Evolutionary conservation across 805 yeast genomes (phyloP), one percentile per base, ranked within the genome.

Genomic region (Wickerhamomyces rabaulensis): DNA sequence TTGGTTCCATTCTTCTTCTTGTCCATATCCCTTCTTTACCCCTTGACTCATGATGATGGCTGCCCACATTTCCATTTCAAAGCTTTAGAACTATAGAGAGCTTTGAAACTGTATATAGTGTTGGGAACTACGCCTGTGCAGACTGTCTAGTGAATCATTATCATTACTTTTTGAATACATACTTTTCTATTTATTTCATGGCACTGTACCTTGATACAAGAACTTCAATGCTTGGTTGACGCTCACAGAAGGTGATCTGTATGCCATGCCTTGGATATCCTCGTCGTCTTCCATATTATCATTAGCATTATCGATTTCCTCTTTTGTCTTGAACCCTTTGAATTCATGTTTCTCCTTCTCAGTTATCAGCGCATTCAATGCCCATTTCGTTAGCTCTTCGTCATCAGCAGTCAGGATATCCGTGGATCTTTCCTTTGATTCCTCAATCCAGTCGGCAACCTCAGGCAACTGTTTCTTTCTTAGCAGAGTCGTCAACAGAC

Each of bases 401-500:
- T 79, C 84, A n/a, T 65, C 69, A 21, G 66, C 50, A n/a, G 51
- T 22, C 6, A 52, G 38, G 1, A 52, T 47, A 23, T 51, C 55
- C 1, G 47, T 47, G 13, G 64, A 54, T 13, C 58, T 52, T 37
- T 65, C 67, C 38, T 59, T 66, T 2, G 78, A 78, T 19, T 68
- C 64, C 29, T 73, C 72, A 8, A 90, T 77, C 97, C 98, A 92
- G 41, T 80, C 86, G 43, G 82, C 87, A 2, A 92, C 95, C 52
- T 91, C 97, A 0, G 99, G 98, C 10, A 87, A 69, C 42, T 84
- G 84, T 61, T 91, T 92, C 62, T 91, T 94, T 48, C 98, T 75
- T 49, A 94, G 65, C 49, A 94, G 69, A 0, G 97, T 90, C 0
- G 95, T 86, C 43, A 91, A 67, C 31, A 94, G 71, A 2, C 89